A percentile compares a stretch with the other conserved stretches of the same genome.
These are phyloP conservation scores for Leccinum ambiguum DNA, from an alignment of 1,284 basidiomycete genomes.

Conservation along the genomic window DNA sequence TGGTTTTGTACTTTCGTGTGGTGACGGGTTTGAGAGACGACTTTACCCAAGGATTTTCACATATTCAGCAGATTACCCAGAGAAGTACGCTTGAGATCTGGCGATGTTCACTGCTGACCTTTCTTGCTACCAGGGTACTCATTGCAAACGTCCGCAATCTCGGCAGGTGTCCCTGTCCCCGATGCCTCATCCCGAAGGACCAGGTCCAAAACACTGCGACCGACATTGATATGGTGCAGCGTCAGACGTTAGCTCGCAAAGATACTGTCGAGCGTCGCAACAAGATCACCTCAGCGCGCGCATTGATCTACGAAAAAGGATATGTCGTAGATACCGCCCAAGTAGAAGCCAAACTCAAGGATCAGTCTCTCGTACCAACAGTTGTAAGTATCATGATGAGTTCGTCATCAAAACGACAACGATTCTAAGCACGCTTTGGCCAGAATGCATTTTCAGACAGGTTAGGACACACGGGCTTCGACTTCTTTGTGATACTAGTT, in stretches of 20 bases:
- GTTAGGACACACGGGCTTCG: not conserved
- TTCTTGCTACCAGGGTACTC: not conserved
- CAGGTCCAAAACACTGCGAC: not conserved
- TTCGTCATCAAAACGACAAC: not conserved
- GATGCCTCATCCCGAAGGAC: conserved; percentile 3
- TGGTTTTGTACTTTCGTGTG: not conserved
- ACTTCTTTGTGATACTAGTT: conserved; percentile 1
- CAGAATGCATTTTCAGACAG: conserved; percentile 4
- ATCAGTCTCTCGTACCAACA: not conserved
- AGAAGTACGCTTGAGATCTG: not conserved
- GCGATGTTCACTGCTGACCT: not conserved
- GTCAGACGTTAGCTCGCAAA: conserved; percentile 2
- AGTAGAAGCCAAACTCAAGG: conserved; percentile 3
- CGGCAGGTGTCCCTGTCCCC: not conserved
- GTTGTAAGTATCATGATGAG: not conserved
- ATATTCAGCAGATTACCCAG: not conserved
- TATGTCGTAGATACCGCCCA: conserved; percentile 1
- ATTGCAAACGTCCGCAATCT: not conserved
- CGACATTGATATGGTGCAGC: not conserved
- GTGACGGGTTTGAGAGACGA: not conserved
- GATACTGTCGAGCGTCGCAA: conserved; percentile 1
- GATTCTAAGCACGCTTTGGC: not conserved
- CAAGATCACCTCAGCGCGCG: not conserved
- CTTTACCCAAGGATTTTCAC: not conserved
- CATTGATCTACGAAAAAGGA: conserved; percentile 1